Evolutionary conservation across 352 stramenopile genomes (phyloP).

Genomic region (Pythium diclinum): DNA sequence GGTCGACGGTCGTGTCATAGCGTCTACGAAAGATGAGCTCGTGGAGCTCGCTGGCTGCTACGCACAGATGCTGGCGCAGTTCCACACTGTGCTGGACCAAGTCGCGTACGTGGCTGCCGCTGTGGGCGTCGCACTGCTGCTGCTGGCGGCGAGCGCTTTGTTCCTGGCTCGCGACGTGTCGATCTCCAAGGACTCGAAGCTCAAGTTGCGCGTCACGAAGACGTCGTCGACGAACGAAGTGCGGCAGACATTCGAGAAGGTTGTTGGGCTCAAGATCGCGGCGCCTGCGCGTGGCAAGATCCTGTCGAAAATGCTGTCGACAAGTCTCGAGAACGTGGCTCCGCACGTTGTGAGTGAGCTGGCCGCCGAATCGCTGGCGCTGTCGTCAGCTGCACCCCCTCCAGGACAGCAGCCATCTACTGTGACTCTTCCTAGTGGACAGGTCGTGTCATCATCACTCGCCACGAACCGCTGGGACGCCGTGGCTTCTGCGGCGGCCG

Average conservation of each 20-base stretch:
- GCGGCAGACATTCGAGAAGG: conserved; percentile 61
- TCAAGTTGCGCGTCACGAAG: conserved; percentile 57
- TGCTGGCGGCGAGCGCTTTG: conserved; percentile 36
- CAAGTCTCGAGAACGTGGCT: conserved; percentile 52
- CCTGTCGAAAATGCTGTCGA: conserved; percentile 51
- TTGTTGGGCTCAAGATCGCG: conserved; percentile 69
- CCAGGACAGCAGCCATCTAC: neutral
- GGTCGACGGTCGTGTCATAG: conserved; percentile 52
- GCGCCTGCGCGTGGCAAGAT: conserved; percentile 64
- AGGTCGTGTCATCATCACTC: conserved; percentile 21
- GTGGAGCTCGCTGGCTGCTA: conserved; percentile 54
- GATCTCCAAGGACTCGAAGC: conserved; percentile 64
- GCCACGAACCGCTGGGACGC: conserved; percentile 8
- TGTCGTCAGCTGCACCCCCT: neutral
- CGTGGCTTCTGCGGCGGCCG: neutral
- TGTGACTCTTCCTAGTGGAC: conserved; percentile 14
- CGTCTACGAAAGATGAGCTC: conserved; percentile 42
- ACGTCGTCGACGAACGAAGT: conserved; percentile 24
- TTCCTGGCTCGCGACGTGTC: conserved; percentile 60
- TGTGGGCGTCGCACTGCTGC: conserved; percentile 37
- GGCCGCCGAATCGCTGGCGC: conserved; percentile 20
- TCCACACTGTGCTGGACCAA: conserved; percentile 40
- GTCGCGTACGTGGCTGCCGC: conserved; percentile 40
- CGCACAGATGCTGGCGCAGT: conserved; percentile 44
- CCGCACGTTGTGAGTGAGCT: conserved; percentile 50